Evolutionary conservation across 768 basidiomycete genomes (phyloP).

Genomic region (Trametes meyenii): DNA sequence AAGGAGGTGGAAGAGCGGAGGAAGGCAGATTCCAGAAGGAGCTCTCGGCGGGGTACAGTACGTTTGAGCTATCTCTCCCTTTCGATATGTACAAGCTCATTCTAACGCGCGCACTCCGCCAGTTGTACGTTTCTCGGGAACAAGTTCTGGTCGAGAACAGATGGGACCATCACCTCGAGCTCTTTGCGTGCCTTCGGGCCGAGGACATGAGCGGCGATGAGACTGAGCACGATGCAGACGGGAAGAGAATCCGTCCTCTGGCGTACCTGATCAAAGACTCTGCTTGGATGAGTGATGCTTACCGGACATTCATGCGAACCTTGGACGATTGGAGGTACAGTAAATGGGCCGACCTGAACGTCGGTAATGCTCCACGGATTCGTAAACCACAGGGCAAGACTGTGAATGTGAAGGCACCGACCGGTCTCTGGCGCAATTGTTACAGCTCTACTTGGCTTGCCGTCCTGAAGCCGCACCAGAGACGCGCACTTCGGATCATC

Average conservation of each 20-base stretch:
- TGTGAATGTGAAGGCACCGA: not conserved
- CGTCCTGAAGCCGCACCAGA: not conserved
- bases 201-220: constrained; percentile 6
- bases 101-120: not conserved
- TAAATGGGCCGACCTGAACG: not conserved
- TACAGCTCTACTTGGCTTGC: not conserved
- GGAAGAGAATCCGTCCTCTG: not conserved
- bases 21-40: not conserved
- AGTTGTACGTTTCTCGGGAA: not conserved
- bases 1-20: not conserved
- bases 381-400: not conserved
- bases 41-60: not conserved
- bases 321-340: not conserved
- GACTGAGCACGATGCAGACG: not conserved
- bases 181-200: not conserved
- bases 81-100: not conserved
- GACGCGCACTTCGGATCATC: not conserved
- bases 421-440: constrained; percentile 14
- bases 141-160: not conserved
- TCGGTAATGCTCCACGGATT: not conserved
- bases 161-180: not conserved
- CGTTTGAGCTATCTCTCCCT: not conserved
- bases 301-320: not conserved
- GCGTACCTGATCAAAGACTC: not conserved
- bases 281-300: not conserved